Evolutionary conservation across 2,329 filamentous ascomycete species (phyloP).

Genomic region (Tolypocladium tundrense): DNA sequence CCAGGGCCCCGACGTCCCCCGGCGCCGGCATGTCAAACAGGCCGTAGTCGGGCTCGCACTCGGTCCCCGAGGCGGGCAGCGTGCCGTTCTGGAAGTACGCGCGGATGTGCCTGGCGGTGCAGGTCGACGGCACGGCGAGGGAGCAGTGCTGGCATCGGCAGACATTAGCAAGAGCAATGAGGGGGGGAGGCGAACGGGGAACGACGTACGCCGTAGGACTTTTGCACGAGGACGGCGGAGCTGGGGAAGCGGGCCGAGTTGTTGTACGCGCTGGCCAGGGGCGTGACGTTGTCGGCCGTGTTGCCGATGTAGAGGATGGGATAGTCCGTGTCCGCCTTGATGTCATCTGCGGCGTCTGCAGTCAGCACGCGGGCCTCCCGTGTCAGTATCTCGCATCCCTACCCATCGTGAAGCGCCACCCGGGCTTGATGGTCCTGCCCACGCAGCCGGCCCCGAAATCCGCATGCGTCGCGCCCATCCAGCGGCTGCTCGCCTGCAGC

Average conservation of each 20-base stretch:
- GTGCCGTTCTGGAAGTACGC: conserved; percentile 35
- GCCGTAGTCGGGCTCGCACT: conserved; percentile 33
- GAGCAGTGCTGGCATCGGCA: conserved; percentile 34
- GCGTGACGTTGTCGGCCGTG: conserved; percentile 37
- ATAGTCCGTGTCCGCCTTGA: conserved; percentile 24
- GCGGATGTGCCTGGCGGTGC: conserved; percentile 29
- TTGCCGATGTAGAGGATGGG: conserved; percentile 37
- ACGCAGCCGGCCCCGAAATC: conserved; percentile 28
- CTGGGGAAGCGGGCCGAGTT: conserved; percentile 32
- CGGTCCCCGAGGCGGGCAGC: conserved; percentile 31
- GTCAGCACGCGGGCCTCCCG: neutral
- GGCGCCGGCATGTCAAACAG: conserved; percentile 27
- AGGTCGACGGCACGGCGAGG: conserved; percentile 31
- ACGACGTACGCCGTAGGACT: conserved; percentile 37
- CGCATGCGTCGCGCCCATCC: conserved; percentile 32
- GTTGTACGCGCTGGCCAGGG: conserved; percentile 31
- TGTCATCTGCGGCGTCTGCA: conserved; percentile 10
- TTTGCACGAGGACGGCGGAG: conserved; percentile 36
- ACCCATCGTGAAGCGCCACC: conserved; percentile 26
- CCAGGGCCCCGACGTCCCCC: neutral
- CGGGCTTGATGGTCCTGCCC: conserved; percentile 25
- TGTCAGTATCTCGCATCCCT: conserved; percentile 11
- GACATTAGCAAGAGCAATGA: neutral
- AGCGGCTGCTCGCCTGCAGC: conserved; percentile 26
- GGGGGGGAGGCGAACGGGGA: too few species aligned